These are phyloP conservation scores for Aspergillus pseudoglaucus DNA, from an alignment of 2,329 filamentous ascomycete genomes.

Conservation along the genomic window DNA sequence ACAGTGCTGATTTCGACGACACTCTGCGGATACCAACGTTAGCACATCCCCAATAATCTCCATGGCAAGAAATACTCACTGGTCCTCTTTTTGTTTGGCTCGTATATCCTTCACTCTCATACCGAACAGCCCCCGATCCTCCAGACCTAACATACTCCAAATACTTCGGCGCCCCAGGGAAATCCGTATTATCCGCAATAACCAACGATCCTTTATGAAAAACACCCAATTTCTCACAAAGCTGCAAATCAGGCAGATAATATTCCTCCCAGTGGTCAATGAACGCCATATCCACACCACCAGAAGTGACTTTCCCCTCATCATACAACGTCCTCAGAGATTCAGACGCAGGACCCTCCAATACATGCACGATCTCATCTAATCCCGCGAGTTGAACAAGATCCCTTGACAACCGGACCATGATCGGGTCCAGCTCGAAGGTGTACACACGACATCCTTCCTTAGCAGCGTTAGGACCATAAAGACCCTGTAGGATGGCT, in stretches of 20 bases:
- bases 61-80: constrained; percentile 4
- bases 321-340: constrained; percentile 21
- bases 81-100: constrained; percentile 4
- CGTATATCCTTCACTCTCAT: constrained; percentile 16
- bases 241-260: constrained; percentile 31
- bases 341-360: constrained; percentile 26
- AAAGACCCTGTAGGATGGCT: constrained; percentile 19
- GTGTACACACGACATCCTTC: constrained; percentile 26
- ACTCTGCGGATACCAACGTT: constrained; percentile 7
- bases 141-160: constrained; percentile 32
- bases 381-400: constrained; percentile 30
- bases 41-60: background rate
- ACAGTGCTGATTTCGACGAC: constrained; percentile 16
- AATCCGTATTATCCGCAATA: constrained; percentile 36
- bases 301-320: constrained; percentile 18
- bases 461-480: constrained; percentile 7
- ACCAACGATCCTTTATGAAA: constrained; percentile 25
- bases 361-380: constrained; percentile 25
- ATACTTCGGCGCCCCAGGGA: constrained; percentile 38
- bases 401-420: constrained; percentile 25
- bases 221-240: constrained; percentile 28
- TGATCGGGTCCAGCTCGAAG: constrained; percentile 28
- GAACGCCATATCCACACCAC: constrained; percentile 31
- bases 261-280: constrained; percentile 31
- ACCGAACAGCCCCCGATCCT: constrained; percentile 14